phyloP scores from a whole-genome alignment of 129 eudicot species.

The Scalesia atractyloides region DNA sequence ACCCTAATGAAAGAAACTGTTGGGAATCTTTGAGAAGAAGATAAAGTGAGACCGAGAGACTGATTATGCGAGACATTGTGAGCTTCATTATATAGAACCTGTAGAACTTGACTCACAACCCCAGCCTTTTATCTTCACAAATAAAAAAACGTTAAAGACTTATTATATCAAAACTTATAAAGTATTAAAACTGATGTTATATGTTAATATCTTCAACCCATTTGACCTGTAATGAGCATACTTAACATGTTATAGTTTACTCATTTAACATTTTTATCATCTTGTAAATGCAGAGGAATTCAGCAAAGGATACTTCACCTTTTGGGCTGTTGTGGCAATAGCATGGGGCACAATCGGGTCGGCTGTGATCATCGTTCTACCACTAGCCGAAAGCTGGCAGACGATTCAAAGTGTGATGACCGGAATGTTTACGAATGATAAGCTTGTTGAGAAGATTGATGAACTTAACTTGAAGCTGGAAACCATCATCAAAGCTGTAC shows the following conservation, averaged over 20 bases:
- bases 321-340: slow-evolving; percentile 91
- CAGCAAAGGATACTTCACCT: slow-evolving; percentile 79
- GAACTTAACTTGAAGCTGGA: slow-evolving; percentile 74
- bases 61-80: too few species aligned
- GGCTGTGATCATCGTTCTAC: slow-evolving; percentile 76
- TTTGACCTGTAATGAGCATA: neutral
- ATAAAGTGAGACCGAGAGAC: too few species aligned
- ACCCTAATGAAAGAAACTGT: too few species aligned
- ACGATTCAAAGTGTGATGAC: slow-evolving; percentile 59
- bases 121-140: too few species aligned
- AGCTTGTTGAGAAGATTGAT: slow-evolving; percentile 70
- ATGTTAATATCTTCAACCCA: too few species aligned
- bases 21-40: too few species aligned
- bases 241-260: neutral
- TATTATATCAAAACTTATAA: too few species aligned
- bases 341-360: slow-evolving; percentile 98
- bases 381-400: slow-evolving; percentile 82
- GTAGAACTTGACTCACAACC: too few species aligned
- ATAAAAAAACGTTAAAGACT: too few species aligned
- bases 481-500: slow-evolving; percentile 63
- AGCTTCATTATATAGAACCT: too few species aligned
- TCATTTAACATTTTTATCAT: neutral
- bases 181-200: too few species aligned
- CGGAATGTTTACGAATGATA: slow-evolving; percentile 90
- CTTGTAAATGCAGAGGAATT: slow-evolving; percentile 61